Conservation (phyloP, 495 filamentous ascomycete genomes). For the Talaromyces adpressus region DNA sequence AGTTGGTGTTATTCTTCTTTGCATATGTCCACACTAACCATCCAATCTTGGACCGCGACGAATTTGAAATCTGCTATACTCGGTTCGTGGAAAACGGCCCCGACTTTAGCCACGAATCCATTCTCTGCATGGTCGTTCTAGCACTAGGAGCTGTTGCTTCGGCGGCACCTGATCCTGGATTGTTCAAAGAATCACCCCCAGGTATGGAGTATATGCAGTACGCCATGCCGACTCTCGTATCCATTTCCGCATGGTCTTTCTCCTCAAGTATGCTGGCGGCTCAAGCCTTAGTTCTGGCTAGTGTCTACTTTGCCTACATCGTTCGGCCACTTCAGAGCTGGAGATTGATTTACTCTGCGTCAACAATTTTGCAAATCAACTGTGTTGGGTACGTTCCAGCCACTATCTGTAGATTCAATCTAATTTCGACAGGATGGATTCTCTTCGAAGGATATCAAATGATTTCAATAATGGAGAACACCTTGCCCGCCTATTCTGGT, state of each 20-base stretch:
- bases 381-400: constrained; percentile 17
- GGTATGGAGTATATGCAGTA: constrained; percentile 28
- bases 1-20: constrained; percentile 22
- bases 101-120: constrained; percentile 18
- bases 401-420: neutral
- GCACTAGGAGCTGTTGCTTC: constrained; percentile 21
- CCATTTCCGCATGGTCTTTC: constrained; percentile 24
- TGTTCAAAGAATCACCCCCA: neutral
- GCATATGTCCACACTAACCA: constrained; percentile 24
- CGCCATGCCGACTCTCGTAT: constrained; percentile 23
- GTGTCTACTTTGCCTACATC: constrained; percentile 27
- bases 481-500: constrained; percentile 26
- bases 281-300: constrained; percentile 26
- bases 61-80: constrained; percentile 21
- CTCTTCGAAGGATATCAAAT: neutral
- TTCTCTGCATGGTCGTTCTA: constrained; percentile 29
- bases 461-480: constrained; percentile 18
- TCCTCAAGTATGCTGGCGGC: constrained; percentile 18
- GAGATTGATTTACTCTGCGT: constrained; percentile 25
- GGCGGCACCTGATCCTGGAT: constrained; percentile 16
- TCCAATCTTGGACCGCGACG: constrained; percentile 21
- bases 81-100: constrained; percentile 18
- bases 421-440: neutral
- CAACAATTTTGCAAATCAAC: constrained; percentile 19
- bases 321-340: constrained; percentile 29